These are phyloP conservation scores for Jamesozyma lodderae DNA, from an alignment of 805 yeast species.

Conservation along the genomic window DNA sequence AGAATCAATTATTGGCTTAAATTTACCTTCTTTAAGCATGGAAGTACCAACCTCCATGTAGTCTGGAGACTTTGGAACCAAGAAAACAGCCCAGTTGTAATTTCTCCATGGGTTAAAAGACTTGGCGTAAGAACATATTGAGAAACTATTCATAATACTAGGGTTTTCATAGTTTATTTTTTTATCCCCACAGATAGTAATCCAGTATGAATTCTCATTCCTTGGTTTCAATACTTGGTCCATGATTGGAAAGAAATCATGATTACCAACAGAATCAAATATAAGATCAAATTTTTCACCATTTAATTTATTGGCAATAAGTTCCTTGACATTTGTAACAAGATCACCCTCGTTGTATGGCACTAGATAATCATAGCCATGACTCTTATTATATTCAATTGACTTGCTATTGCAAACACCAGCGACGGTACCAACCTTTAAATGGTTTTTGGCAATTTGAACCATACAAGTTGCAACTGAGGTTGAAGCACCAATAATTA, in stretches of 20 bases:
- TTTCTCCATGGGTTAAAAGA: constrained; percentile 18
- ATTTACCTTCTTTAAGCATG: constrained; percentile 22
- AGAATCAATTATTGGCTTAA: constrained; percentile 45
- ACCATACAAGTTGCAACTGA: constrained; percentile 51
- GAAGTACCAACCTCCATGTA: constrained; percentile 17
- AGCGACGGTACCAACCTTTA: constrained; percentile 42
- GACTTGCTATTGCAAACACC: constrained; percentile 49
- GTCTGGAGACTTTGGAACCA: constrained; percentile 7
- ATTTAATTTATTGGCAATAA: constrained; percentile 22
- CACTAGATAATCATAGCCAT: constrained; percentile 52
- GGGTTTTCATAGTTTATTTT: constrained; percentile 26
- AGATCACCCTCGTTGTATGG: constrained; percentile 45
- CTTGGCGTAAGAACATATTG: constrained; percentile 11
- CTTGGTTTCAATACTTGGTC: constrained; percentile 38
- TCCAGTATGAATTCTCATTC: constrained; percentile 39
- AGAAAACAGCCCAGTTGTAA: constrained; percentile 26
- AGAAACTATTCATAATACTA: constrained; percentile 2
- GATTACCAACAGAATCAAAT: constrained; percentile 57
- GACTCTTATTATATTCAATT: constrained; percentile 32
- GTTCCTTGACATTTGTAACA: constrained; percentile 29
- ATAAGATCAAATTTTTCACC: constrained; percentile 49
- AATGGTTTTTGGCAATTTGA: constrained; percentile 46
- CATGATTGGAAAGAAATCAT: constrained; percentile 38
- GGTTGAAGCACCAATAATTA: constrained; percentile 69
- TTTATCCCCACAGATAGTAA: constrained; percentile 50